Evolutionary conservation across 495 filamentous ascomycete species (phyloP).

Genomic region (Xylaria grammica): DNA sequence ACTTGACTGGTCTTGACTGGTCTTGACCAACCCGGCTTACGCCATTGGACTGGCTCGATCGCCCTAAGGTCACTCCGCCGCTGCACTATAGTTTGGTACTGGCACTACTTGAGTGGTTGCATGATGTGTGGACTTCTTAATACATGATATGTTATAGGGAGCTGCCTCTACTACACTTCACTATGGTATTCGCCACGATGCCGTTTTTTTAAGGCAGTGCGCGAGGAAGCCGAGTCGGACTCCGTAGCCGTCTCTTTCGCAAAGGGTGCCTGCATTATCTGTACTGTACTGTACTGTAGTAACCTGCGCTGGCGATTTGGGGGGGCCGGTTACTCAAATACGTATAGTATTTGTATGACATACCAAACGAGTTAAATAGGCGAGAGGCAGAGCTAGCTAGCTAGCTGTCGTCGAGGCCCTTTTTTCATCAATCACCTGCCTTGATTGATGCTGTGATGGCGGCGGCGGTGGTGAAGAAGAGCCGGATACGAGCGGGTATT

Average conservation of each 20-base stretch:
- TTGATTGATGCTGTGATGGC: too few species aligned
- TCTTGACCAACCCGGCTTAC: too few species aligned
- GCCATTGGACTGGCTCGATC: conserved; percentile 7
- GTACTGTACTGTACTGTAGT: not conserved
- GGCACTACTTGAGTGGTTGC: conserved; percentile 4
- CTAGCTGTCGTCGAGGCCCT: too few species aligned
- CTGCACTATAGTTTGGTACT: too few species aligned
- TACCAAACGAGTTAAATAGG: not conserved
- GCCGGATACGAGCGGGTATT: not conserved
- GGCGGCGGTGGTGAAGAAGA: too few species aligned
- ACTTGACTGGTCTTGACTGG: conserved; percentile 11
- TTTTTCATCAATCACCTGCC: too few species aligned
- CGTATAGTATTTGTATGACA: not conserved
- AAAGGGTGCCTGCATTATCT: not conserved
- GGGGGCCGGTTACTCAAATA: not conserved
- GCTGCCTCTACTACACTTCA: not conserved
- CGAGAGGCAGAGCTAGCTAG: not conserved
- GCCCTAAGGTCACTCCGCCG: not conserved
- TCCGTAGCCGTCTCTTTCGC: not conserved
- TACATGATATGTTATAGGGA: not conserved
- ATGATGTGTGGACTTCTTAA: not conserved
- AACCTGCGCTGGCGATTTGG: not conserved
- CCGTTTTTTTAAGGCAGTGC: not conserved
- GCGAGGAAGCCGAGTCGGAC: conserved; percentile 8
- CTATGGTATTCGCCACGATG: not conserved